Evolutionary conservation across 805 yeast genomes (phyloP).

Genomic region (Komagataella pastoris): DNA sequence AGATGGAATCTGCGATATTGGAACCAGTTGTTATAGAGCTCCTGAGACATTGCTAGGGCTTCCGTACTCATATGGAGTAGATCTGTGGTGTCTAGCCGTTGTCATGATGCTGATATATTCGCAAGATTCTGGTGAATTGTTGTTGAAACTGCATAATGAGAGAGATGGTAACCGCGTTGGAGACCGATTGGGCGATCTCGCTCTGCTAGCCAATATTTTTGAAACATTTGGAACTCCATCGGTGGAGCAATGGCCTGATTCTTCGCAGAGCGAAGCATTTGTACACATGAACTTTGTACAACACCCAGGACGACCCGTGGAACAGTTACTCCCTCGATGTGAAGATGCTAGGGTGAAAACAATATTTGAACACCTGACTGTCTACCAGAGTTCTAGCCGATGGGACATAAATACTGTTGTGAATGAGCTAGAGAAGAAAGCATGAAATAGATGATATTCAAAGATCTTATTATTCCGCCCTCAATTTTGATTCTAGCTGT

Average conservation of each 20-base stretch:
- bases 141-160: slow-evolving; percentile 5
- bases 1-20: slow-evolving; percentile 38
- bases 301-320: slow-evolving; percentile 9
- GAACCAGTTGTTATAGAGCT: slow-evolving; percentile 57
- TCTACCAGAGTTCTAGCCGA: background rate
- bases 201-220: slow-evolving; percentile 41
- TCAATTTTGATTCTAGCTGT: background rate
- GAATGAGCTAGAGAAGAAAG: background rate
- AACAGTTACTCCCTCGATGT: slow-evolving; percentile 22
- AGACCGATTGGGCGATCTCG: slow-evolving; percentile 39
- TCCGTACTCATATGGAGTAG: slow-evolving; percentile 42
- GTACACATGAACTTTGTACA: slow-evolving; percentile 15
- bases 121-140: slow-evolving; percentile 20
- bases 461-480: background rate
- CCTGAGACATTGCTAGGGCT: slow-evolving; percentile 62
- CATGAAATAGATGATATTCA: background rate
- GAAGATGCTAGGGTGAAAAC: slow-evolving; percentile 7
- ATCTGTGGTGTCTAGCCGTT: slow-evolving; percentile 65
- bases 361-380: slow-evolving; percentile 14
- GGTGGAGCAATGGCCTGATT: slow-evolving; percentile 27
- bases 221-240: slow-evolving; percentile 52
- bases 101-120: slow-evolving; percentile 40
- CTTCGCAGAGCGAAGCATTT: slow-evolving; percentile 22
- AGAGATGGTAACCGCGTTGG: slow-evolving; percentile 11
- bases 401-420: background rate